These are phyloP conservation scores for Sphaerobolus stellatus DNA, from an alignment of 1,284 basidiomycete genomes.

Conservation along the genomic window DNA sequence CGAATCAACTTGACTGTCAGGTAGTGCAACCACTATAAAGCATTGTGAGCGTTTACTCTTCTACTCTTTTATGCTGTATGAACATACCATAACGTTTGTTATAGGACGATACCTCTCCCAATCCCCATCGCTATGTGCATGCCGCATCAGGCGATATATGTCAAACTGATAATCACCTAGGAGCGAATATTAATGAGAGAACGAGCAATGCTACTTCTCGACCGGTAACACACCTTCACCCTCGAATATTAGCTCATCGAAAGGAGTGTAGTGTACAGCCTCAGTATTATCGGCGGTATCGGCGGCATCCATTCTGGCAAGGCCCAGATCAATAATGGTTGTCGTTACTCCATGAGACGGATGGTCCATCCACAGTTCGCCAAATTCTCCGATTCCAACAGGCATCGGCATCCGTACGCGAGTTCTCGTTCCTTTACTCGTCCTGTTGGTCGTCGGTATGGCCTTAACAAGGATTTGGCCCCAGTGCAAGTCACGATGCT, in stretches of 20 bases:
- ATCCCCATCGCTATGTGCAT: conserved; percentile 45
- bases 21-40: conserved; percentile 79
- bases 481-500: conserved; percentile 98
- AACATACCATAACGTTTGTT: conserved; percentile 85
- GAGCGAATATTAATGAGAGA: background rate
- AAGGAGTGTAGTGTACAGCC: conserved; percentile 74
- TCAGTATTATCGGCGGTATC: conserved; percentile 41
- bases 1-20: conserved; percentile 68
- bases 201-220: background rate
- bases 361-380: conserved; percentile 54
- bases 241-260: conserved; percentile 81
- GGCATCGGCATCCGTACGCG: too few relatives aligned
- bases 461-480: conserved; percentile 91
- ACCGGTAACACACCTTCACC: conserved; percentile 69
- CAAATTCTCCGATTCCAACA: conserved; percentile 24
- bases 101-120: conserved; percentile 79
- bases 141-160: conserved; percentile 86
- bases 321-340: conserved; percentile 92
- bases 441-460: conserved; percentile 28
- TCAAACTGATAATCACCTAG: conserved; percentile 92
- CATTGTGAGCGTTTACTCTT: conserved; percentile 11
- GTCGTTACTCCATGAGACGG: conserved; percentile 60
- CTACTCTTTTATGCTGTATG: background rate
- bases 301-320: conserved; percentile 75
- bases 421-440: conserved; percentile 24